Percentiles rank a stretch among this genome's conserved stretches.
Evolutionary conservation across 768 basidiomycete species (phyloP).

Genomic region (Mycena galericulata): DNA sequence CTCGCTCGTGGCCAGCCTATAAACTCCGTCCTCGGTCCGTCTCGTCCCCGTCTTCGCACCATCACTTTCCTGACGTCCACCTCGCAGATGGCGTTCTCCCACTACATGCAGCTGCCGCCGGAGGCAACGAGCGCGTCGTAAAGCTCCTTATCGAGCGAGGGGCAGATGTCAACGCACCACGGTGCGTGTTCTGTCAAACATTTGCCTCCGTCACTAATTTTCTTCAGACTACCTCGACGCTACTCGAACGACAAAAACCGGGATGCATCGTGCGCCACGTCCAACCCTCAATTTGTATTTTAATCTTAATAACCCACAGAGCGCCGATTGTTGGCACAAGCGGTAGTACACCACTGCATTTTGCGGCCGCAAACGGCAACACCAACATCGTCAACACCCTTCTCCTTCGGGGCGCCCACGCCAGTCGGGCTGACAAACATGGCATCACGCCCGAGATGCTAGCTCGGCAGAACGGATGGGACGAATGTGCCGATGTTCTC

Average conservation of each 20-base stretch:
- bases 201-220: constrained; percentile 29
- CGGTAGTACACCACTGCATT: constrained; percentile 85
- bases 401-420: constrained; percentile 85
- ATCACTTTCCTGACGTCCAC: constrained; percentile 11
- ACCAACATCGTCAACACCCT: constrained; percentile 80
- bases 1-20: constrained; percentile 94
- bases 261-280: constrained; percentile 69
- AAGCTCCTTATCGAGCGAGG: constrained; percentile 90
- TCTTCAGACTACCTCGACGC: constrained; percentile 72
- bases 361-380: constrained; percentile 96
- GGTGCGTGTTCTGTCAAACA: constrained; percentile 60
- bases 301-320: too few species aligned
- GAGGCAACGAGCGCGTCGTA: constrained; percentile 91
- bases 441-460: constrained; percentile 89
- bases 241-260: constrained; percentile 79
- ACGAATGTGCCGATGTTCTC: constrained; percentile 81
- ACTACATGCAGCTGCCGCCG: constrained; percentile 93
- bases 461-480: constrained; percentile 83
- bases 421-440: constrained; percentile 89
- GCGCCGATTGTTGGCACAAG: constrained; percentile 82
- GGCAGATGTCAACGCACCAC: constrained; percentile 97
- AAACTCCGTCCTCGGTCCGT: constrained; percentile 84
- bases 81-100: constrained; percentile 86
- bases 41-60: background rate
- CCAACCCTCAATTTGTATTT: too few species aligned